A percentile compares a stretch with the other conserved stretches of the same genome.
These are phyloP conservation scores for Dactylellina parvicollis DNA, from an alignment of 2,329 filamentous ascomycete species.

Conservation along the genomic window DNA sequence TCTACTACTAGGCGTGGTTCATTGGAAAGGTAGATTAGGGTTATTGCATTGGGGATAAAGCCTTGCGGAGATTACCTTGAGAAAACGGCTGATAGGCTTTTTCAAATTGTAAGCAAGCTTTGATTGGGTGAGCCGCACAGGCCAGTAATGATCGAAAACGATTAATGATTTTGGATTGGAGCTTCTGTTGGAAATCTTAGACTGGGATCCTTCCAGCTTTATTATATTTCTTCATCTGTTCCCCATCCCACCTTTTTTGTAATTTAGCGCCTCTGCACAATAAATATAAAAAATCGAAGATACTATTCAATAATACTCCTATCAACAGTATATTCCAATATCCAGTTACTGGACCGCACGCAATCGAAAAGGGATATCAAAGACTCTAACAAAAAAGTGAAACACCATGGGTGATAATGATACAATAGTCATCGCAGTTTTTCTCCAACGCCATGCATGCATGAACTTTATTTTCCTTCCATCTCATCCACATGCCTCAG, in stretches of 20 bases:
- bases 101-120: too few species aligned
- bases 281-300: background rate
- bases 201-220: too few species aligned
- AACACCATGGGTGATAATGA: conserved; percentile 36
- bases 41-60: too few species aligned
- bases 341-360: background rate
- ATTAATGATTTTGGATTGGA: background rate
- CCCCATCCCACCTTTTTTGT: background rate
- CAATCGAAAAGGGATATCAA: background rate
- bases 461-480: conserved; percentile 10
- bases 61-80: too few species aligned
- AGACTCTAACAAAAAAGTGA: background rate
- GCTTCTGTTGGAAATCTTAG: too few species aligned
- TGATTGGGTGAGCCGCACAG: too few species aligned
- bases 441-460: conserved; percentile 44
- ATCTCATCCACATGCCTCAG: conserved; percentile 28
- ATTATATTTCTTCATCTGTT: background rate
- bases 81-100: too few species aligned
- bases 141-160: background rate
- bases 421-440: conserved; percentile 18
- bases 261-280: background rate
- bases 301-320: background rate
- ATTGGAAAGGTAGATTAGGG: conserved; percentile 5
- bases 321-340: background rate
- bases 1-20: conserved; percentile 11